Evolutionary conservation across 2,329 filamentous ascomycete species (phyloP).

Genomic region (Fusarium phyllophilum): DNA sequence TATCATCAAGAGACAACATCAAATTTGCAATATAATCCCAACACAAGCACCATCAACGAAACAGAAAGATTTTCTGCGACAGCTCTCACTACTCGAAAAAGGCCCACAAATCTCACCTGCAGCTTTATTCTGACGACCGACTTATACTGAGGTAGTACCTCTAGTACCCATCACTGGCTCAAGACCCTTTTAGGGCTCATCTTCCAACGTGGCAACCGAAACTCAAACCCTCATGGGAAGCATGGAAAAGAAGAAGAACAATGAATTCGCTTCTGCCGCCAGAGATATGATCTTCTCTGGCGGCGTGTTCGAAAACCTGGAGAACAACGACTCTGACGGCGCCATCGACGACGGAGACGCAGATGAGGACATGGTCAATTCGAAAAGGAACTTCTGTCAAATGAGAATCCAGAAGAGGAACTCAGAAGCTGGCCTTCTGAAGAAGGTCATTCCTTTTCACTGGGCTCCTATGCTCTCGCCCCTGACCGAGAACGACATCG

Average conservation of each 20-base stretch:
- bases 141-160: slow-evolving; percentile 30
- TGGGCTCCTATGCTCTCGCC: slow-evolving; percentile 73
- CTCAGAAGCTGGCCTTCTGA: slow-evolving; percentile 47
- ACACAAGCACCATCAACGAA: slow-evolving; percentile 4
- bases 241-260: slow-evolving; percentile 39
- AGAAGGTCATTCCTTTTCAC: slow-evolving; percentile 63
- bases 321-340: slow-evolving; percentile 38
- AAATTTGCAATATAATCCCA: slow-evolving; percentile 9
- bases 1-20: slow-evolving; percentile 19
- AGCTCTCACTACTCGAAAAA: slow-evolving; percentile 8
- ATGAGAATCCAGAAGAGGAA: slow-evolving; percentile 51
- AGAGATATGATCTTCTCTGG: slow-evolving; percentile 44
- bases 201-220: neutral
- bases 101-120: slow-evolving; percentile 7
- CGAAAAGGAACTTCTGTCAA: slow-evolving; percentile 54
- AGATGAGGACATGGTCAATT: slow-evolving; percentile 50
- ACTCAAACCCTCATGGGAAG: neutral
- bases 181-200: neutral
- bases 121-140: slow-evolving; percentile 13
- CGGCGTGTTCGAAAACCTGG: slow-evolving; percentile 8
- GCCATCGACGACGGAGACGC: slow-evolving; percentile 56
- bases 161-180: neutral
- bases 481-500: slow-evolving; percentile 73
- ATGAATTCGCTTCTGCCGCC: slow-evolving; percentile 44
- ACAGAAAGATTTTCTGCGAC: neutral